Conservation (phyloP, 257 asterid genomes). For the Rubia yunnanensis region DNA sequence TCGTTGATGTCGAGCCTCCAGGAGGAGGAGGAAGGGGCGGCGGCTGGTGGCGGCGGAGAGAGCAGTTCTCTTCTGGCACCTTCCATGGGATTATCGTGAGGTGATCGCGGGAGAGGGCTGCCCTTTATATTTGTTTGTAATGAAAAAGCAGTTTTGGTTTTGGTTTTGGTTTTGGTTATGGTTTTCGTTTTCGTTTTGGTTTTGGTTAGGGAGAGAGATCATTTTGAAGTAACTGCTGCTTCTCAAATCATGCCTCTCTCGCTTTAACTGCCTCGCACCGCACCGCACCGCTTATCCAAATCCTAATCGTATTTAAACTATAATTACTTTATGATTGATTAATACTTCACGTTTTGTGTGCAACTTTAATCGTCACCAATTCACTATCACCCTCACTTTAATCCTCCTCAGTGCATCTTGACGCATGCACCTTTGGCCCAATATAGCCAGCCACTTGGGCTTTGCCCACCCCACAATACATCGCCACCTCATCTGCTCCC, state of each 20-base stretch:
- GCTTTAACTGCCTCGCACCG: neutral
- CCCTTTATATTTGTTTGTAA: conserved; percentile 14
- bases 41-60: neutral
- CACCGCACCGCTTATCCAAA: neutral
- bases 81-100: conserved; percentile 13
- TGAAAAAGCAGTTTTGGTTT: too few relatives aligned
- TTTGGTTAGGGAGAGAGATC: too few relatives aligned
- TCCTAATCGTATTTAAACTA: neutral
- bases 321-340: too few relatives aligned
- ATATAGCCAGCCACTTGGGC: neutral
- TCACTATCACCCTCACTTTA: neutral
- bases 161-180: too few relatives aligned
- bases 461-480: neutral
- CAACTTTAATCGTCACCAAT: neutral
- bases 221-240: too few relatives aligned
- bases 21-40: conserved; percentile 15
- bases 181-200: too few relatives aligned
- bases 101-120: neutral
- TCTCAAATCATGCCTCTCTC: neutral
- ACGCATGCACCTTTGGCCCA: neutral
- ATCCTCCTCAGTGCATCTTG: neutral
- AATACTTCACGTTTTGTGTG: neutral
- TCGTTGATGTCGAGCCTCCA: conserved; percentile 61
- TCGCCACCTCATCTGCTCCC: neutral
- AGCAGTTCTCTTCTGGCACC: conserved; percentile 13